These are phyloP conservation scores for Leucocoprinus leucothites DNA, from an alignment of 768 basidiomycete genomes.

Conservation along the genomic window DNA sequence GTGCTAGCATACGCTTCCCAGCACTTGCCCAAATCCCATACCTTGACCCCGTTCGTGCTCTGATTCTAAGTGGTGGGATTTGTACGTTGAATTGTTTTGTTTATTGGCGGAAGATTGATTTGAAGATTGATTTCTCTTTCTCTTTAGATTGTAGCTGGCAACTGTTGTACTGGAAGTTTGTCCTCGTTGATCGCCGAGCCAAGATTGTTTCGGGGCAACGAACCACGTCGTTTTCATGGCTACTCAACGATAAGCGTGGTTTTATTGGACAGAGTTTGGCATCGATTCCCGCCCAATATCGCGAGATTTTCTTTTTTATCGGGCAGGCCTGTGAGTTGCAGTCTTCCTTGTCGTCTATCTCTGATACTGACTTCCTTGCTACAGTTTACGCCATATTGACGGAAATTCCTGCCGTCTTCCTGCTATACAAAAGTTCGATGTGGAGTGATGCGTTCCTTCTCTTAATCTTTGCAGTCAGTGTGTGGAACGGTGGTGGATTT, in stretches of 20 bases:
- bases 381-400: conserved; percentile 83
- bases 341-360: conserved; percentile 6
- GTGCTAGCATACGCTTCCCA: conserved; percentile 79
- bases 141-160: conserved; percentile 98
- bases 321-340: conserved; percentile 70
- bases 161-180: conserved; percentile 92
- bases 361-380: conserved; percentile 1
- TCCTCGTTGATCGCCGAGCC: conserved; percentile 80
- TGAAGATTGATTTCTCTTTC: too few species aligned
- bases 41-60: conserved; percentile 65
- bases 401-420: conserved; percentile 78
- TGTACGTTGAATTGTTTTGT: conserved; percentile 62
- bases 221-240: conserved; percentile 84
- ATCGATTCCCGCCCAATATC: conserved; percentile 53
- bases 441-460: conserved; percentile 81
- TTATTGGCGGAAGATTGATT: too few species aligned
- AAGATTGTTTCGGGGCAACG: conserved; percentile 93
- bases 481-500: conserved; percentile 95
- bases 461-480: conserved; percentile 78
- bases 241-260: conserved; percentile 86
- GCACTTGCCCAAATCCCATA: conserved; percentile 70
- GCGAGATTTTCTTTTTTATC: conserved; percentile 74
- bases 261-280: conserved; percentile 73
- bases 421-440: conserved; percentile 76
- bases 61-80: conserved; percentile 78